A percentile compares a stretch with the other conserved stretches of the same genome.
phyloP scores from a whole-genome alignment of 2,329 filamentous ascomycete species.

The Magnaporthiopsis rhizophila region DNA sequence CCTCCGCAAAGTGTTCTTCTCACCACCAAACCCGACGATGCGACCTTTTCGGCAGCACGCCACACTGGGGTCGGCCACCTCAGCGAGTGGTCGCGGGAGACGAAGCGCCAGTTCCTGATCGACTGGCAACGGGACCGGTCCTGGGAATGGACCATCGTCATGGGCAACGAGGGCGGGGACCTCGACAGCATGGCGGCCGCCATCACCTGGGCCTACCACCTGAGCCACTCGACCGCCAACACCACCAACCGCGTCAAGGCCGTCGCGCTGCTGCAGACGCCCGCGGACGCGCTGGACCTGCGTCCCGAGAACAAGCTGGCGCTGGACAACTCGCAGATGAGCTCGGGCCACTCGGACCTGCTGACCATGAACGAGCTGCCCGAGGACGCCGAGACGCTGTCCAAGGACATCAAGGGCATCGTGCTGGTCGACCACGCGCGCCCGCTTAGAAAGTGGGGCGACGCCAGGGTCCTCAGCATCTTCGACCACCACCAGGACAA shows the following conservation, averaged over 20 bases:
- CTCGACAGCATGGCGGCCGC: conserved; percentile 35
- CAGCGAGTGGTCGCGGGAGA: conserved; percentile 37
- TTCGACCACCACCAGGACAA: conserved; percentile 38
- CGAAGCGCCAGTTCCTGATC: conserved; percentile 35
- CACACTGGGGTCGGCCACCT: conserved; percentile 36
- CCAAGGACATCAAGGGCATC: conserved; percentile 33
- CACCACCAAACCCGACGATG: too few relatives aligned
- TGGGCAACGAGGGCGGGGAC: conserved; percentile 37
- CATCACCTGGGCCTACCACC: conserved; percentile 38
- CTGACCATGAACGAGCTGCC: conserved; percentile 38
- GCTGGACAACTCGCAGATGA: conserved; percentile 36
- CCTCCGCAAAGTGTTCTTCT: too few relatives aligned
- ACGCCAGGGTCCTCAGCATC: conserved; percentile 34
- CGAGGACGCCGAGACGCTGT: conserved; percentile 34
- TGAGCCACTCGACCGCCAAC: conserved; percentile 33
- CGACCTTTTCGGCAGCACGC: too few relatives aligned
- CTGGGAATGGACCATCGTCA: conserved; percentile 35
- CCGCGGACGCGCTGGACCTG: conserved; percentile 35
- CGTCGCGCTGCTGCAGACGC: conserved; percentile 37
- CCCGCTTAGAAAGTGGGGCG: conserved; percentile 33
- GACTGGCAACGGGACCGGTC: conserved; percentile 35
- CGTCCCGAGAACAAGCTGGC: conserved; percentile 38
- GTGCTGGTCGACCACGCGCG: conserved; percentile 35
- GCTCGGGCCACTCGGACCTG: conserved; percentile 34
- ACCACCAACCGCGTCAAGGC: conserved; percentile 33